Conservation (phyloP, 1,284 basidiomycete species). For the Hypsizygus ulmarius region DNA sequence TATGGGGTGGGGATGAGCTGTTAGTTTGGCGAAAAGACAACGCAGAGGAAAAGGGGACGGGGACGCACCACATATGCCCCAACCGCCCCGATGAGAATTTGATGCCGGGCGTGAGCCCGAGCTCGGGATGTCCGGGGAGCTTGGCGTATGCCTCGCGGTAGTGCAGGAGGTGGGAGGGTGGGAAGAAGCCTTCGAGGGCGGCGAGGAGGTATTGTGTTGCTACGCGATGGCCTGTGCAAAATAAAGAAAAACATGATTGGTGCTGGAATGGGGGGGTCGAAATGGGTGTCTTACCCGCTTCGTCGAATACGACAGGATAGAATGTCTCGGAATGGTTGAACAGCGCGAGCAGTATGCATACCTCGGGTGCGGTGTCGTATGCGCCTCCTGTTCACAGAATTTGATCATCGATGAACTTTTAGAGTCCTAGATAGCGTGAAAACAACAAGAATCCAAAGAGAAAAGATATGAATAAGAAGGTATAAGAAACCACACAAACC, state of each 20-base stretch:
- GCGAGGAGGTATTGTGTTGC: constrained; percentile 83
- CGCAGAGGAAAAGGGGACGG: not conserved
- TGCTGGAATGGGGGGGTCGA: constrained; percentile 5
- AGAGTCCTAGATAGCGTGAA: too few relatives aligned
- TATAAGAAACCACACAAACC: too few relatives aligned
- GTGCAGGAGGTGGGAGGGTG: constrained; percentile 73
- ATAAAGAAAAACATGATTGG: not conserved
- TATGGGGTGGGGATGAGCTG: not conserved
- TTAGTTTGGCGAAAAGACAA: not conserved
- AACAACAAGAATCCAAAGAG: too few relatives aligned
- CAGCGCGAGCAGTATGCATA: constrained; percentile 69
- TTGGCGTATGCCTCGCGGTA: constrained; percentile 83
- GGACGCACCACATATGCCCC: constrained; percentile 71
- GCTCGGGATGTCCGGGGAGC: constrained; percentile 83
- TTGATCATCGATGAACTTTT: too few relatives aligned
- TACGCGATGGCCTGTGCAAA: constrained; percentile 70
- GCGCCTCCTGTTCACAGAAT: constrained; percentile 69
- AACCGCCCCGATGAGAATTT: constrained; percentile 86
- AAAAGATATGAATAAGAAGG: too few relatives aligned
- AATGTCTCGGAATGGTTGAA: constrained; percentile 65
- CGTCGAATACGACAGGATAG: constrained; percentile 69
- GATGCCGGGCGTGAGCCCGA: constrained; percentile 81
- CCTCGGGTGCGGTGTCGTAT: constrained; percentile 82
- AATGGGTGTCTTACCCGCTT: constrained; percentile 56
- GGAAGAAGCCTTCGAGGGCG: constrained; percentile 69